Base-by-base conservation (phyloP, 805 yeast genomes). In the Zygoascus ofunaensis region DNA sequence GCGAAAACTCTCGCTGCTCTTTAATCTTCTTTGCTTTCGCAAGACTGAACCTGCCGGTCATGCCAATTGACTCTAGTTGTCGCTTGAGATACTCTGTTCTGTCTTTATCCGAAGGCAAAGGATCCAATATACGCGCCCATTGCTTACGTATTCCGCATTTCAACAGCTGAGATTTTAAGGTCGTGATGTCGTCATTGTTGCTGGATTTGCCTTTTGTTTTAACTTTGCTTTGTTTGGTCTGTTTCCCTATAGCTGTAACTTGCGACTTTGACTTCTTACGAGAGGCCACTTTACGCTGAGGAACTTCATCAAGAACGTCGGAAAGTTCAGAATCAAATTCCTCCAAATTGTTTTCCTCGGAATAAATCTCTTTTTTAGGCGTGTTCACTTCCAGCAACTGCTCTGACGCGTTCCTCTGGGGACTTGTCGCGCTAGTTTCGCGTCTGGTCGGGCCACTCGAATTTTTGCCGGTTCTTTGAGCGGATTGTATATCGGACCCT, bases 71-170 rank as follows among this genome's bases (percentile, higher is more conserved):
- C 3, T 43, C 47, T 42, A 57, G 41, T 30, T 53, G 45, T 14
- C 41, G 28, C 34, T 47, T 47, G 23, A 57, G 47, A 40, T 43
- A 53, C 26, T 37, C 34, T 18, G 53, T 47, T 33, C 53, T 42
- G 24, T 43, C 55, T n/a, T 42, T 43, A 40, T 47, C 53, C 5
- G 47, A 49, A 7, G 44, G 32, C 42, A 40, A 34, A 5, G 57
- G 55, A 32, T 46, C 56, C 3, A 57, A 42, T 18, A 48, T 44
- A 28, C 47, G 48, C 5, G 41, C 34, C 61, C 60, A 57, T 21
- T 46, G 50, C 34, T 54, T 55, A 4, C 59, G 53, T 5, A 56
- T 52, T 15, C 60, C 60, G 44, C 60, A 56, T 39, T 53, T 48
- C 38, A 49, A 48, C 34, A 56, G 39, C 46, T 56, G 55, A 4